Base-by-base conservation (phyloP, 345 rosid species). In the Lagerstroemia speciosa region DNA sequence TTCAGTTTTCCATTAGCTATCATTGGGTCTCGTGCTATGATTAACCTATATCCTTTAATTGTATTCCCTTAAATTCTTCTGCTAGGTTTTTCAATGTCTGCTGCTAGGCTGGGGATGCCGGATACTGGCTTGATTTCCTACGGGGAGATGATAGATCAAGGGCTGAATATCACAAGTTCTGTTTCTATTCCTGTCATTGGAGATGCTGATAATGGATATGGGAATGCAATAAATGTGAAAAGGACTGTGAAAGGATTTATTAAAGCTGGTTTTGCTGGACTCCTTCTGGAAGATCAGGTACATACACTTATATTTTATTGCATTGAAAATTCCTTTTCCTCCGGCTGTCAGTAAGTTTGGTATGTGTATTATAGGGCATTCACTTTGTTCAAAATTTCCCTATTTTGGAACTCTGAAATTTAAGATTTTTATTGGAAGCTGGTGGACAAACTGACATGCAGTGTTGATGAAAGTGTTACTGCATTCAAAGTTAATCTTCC, bases 121-220 rank as follows among this genome's bases (percentile, higher is more conserved):
- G 93, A 88, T 78, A 81, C 83, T 31, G 93, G 90, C 30, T 79
- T 85, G 40, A 69, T 92, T 69, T 92, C 96, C 37, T 92, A 86
- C 67, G 98, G 95, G 53, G 98, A 92, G 82, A 88, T 92, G 95
- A 66, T 92, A 69, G 96, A 92, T 78, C 96, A 92, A 70, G 93
- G 96, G 67, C 83, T 62, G 62, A 91, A 80, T 46, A 92, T 92
- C 66, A 88, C 89, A n/a, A 77, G 85, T 37, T 86, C 95, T 48
- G 88, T 84, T 29, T 76, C 90, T 0, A 85, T 92, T 74, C 96
- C 98, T 15, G 86, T 90, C 55, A 92, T 92, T 66, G 98, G 97
- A 53, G 98, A 93, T 67, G 89, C 87, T 50, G 97, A 89, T 66
- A 89, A 81, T 72, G 97, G 97, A 26, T 93, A 77, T 38, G 97